Conservation (phyloP, 2,329 filamentous ascomycete species). For the Paracamarosporium sp. region DNA sequence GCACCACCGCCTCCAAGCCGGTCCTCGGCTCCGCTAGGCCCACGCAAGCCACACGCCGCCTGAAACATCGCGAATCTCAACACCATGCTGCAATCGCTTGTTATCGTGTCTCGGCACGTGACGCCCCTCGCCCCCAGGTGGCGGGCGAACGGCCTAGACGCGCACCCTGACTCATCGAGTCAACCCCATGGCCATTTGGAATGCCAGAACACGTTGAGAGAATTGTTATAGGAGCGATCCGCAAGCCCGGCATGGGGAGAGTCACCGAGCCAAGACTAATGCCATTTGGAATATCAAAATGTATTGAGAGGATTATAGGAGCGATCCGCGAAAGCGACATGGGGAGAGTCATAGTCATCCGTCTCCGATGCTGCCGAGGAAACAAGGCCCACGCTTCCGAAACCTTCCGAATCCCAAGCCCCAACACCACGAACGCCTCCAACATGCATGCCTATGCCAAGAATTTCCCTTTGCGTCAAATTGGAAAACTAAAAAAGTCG, state of each 20-base stretch:
- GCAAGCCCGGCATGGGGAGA: background rate
- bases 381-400: background rate
- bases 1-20: slow-evolving; percentile 3
- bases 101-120: slow-evolving; percentile 15
- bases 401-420: background rate
- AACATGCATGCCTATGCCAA: background rate
- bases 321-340: background rate
- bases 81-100: slow-evolving; percentile 33
- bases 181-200: too few relatives aligned
- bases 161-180: too few relatives aligned
- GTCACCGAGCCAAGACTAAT: background rate
- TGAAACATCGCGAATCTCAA: slow-evolving; percentile 39
- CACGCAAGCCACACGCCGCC: slow-evolving; percentile 23
- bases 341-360: background rate
- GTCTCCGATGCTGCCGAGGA: slow-evolving; percentile 5
- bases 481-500: background rate
- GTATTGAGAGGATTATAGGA: background rate
- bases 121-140: slow-evolving; percentile 1
- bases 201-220: too few relatives aligned
- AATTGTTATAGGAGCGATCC: too few relatives aligned
- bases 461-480: background rate
- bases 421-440: slow-evolving; percentile 1
- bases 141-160: background rate
- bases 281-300: background rate
- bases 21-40: slow-evolving; percentile 3